Evolutionary conservation across 495 filamentous ascomycete species (phyloP).

Genomic region (Talaromyces trachyspermus): DNA sequence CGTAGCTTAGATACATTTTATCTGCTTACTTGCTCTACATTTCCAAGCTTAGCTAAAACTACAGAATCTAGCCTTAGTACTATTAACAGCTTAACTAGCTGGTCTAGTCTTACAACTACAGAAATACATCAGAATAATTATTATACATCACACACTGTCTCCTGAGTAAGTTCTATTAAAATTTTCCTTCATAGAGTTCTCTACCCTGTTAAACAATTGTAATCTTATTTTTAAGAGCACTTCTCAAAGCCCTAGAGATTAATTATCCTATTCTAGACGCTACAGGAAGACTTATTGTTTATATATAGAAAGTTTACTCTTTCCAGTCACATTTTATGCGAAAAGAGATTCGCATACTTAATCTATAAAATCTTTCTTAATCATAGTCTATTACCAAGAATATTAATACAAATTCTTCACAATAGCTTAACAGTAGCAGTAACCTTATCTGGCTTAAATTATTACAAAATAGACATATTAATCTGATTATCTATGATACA

Average conservation of each 20-base stretch:
- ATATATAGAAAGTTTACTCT: conserved; percentile 69
- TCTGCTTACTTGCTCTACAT: not conserved
- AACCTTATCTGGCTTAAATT: conserved; percentile 61
- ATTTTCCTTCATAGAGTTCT: not conserved
- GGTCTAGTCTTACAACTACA: not conserved
- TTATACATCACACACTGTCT: conserved; percentile 61
- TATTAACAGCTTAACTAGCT: not conserved
- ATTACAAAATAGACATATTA: conserved; percentile 56
- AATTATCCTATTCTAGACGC: conserved; percentile 70
- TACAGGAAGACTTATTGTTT: conserved; percentile 60
- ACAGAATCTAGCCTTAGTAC: not conserved
- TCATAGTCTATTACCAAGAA: conserved; percentile 54
- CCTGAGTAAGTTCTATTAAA: conserved; percentile 45
- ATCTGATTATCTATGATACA: conserved; percentile 51
- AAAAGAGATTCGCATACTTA: conserved; percentile 65
- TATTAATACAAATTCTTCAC: conserved; percentile 55
- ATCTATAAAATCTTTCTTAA: conserved; percentile 60
- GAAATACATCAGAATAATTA: conserved; percentile 44
- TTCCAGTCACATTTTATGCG: conserved; percentile 73
- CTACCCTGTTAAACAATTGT: conserved; percentile 7
- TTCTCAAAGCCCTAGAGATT: conserved; percentile 77
- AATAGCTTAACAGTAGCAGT: conserved; percentile 60
- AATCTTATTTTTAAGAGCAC: conserved; percentile 37
- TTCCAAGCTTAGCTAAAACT: not conserved
- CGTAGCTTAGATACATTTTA: not conserved